Base-by-base conservation (phyloP, 352 stramenopile species). In the Pythium monospermum region DNA sequence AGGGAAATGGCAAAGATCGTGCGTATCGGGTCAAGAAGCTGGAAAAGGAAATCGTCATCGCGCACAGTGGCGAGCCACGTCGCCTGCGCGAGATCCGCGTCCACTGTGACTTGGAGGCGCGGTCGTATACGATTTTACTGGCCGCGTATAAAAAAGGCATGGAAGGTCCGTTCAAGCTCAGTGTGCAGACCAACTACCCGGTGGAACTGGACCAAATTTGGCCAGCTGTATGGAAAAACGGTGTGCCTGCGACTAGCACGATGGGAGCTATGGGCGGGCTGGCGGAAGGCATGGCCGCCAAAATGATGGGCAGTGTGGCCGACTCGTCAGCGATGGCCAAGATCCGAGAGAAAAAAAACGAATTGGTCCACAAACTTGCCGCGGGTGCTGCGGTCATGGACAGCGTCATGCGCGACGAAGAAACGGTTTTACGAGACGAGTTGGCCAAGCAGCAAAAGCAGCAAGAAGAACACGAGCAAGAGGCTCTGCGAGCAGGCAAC, bases 111-210 rank as follows among this genome's bases (percentile, higher is more conserved):
- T 62, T 96, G 21, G 53, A 68, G 12, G 85, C 86, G 27, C 68
- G 88, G 0, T 77, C 68, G n/a, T 97, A 97, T 68, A 91, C 90
- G 16, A 32, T 97, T 36, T 58, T 97, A 25, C 68, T 94, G 19
- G 85, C 77, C 2, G 78, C 90, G 6, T 97, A 97, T 59, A 74
- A 91, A 46, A 82, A 77, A 43, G 78, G 73, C 15, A 95, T 96
- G 80, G 88, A 97, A 51, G 91, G 91, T 2, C 75, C 84, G 22
- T 97, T 97, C 64, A 79, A 77, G 30, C 35, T 97, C 26, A 74
- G 64, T 15, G 68, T 96, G 35, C 75, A 94, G 53, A 95, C 71
- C 49, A 96, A 94, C 45, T 95, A 96, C 57, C 69, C 71, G 10
- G 73, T 96, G 2, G 67, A 62, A 28, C 38, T 94, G 6, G 59